These are phyloP conservation scores for Chlorella sorokiniana DNA, from an alignment of 139 green algal genomes.

Conservation along the genomic window DNA sequence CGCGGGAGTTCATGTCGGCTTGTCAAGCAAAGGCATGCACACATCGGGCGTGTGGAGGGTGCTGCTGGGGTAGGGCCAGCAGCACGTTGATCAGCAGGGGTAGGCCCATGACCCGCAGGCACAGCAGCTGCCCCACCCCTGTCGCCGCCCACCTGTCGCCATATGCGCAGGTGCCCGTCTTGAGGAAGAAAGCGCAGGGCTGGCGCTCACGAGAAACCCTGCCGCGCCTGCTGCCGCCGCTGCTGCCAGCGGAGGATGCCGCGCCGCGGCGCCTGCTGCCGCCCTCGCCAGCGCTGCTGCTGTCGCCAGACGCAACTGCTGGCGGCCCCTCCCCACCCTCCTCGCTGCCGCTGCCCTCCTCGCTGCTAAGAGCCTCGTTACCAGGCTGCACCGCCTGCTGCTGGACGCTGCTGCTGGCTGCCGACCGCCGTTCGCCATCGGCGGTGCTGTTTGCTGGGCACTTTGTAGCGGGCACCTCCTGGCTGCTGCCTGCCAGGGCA, in stretches of 20 bases:
- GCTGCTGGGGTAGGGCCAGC: neutral
- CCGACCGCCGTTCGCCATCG: neutral
- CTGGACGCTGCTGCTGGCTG: conserved; percentile 10
- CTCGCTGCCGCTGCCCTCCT: neutral
- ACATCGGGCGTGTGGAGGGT: too few relatives aligned
- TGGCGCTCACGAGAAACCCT: neutral
- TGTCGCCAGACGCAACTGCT: neutral
- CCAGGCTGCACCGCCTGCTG: neutral
- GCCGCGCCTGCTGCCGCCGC: neutral
- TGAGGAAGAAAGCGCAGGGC: conserved; percentile 60
- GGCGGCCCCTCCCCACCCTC: neutral
- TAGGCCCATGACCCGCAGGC: too few relatives aligned
- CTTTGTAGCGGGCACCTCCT: neutral
- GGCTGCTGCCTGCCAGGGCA: neutral
- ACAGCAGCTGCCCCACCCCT: too few relatives aligned
- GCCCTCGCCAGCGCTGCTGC: conserved; percentile 3
- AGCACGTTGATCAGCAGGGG: neutral
- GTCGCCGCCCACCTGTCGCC: conserved; percentile 51
- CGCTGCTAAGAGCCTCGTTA: neutral
- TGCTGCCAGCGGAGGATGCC: neutral
- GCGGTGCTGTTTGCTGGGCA: neutral
- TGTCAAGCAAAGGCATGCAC: too few relatives aligned
- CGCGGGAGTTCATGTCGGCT: neutral
- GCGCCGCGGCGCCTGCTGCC: neutral
- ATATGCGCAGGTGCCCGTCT: conserved; percentile 60